Evolutionary conservation across 1,139 yeast species (phyloP), one percentile per base, ranked within the genome.

Genomic region (Pneumocystis murina): DNA sequence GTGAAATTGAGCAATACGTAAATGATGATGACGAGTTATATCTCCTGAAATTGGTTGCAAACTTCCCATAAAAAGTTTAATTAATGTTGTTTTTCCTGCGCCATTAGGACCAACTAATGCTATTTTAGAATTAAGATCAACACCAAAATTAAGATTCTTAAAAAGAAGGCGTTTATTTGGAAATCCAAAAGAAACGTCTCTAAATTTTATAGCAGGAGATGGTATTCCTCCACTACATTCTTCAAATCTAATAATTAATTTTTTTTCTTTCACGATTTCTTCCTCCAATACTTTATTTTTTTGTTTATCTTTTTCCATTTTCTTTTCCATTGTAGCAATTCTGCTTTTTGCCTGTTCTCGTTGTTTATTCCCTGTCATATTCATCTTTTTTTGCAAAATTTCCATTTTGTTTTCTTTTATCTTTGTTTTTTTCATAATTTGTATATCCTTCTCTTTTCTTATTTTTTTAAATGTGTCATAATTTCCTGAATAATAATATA

Each of bases 301-400:
- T 33, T 63, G 62, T 75, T 97, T 98, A 75, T 92, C 98, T 71
- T 98, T 97, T 79, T 92, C 98, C 97, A 92, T 92, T 28, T 64
- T 59, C 85, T 94, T 94, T 79, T 92, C 98, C 78, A 92, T 82
- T 75, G 92, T 92, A 85, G 92, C 92, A 82, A 92, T 97, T 80
- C 97, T 88, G 61, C 97, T 91, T 78, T 92, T 92, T 68, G 99
- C 99, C 80, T 92, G 98, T 78, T 87, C 88, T 79, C 92, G 94
- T 68, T 98, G 98, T 79, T 92, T 92, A 67, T 98, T 92, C 89
- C 99, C 98, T 68, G 98, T 97, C 71, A 96, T 88, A 64, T 98
- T 98, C 79, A 92, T 92, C 76, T 94, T 94, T 79, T 92, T 92
- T 82, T 94, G 92, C 78, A 94, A 92, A 77, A 92, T 97, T 61